Base-by-base conservation (phyloP, 2,329 filamentous ascomycete genomes). In the Endocalyx cinctus region DNA sequence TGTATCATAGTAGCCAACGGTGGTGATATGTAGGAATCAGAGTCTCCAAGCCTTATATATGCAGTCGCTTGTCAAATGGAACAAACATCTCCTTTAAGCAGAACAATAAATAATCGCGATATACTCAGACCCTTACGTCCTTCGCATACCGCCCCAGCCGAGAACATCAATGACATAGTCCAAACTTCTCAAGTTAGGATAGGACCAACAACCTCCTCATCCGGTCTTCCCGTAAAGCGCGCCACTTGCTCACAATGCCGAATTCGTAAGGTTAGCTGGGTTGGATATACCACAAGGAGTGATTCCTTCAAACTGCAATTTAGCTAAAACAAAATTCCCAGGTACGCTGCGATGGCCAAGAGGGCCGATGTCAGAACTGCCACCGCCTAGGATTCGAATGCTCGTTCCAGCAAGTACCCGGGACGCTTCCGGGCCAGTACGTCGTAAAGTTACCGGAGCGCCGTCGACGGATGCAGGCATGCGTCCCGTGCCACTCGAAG, bases 351-450 rank as follows among this genome's bases (percentile, higher is more conserved):
- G 57, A 61, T 32, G 57, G 54, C 14, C 42, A 50, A 11, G 47
- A 42, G 18, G 42, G 47, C 10, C 33, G 49, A 16, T 61, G 57
- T 29, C 43, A 50, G 2, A 59, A 60, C 34, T 61, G 58, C 36
- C 45, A 54, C 25, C 55, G 58, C 17, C 34, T 61, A 6, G 46
- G 47, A 7, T 57, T 60, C 34, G 48, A 51, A 20, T 61, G 58
- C 33, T 61, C 58, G 11, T 56, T 60, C n/a, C 47, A 48, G 29
- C 47, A 52, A 18, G 39, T 45, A 5, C 39, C 49, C 29, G 40
- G 45, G 14, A 38, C 39, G 32, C 27, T 41, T 10, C 35, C 40
- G 2, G 42, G 47, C 10, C 44, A 44, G n/a, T 52, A 54, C 32
- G 42, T 37, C 6, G 30, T 49, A 19, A 54, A 49, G 34, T 37